Base-by-base conservation (phyloP, 352 stramenopile genomes). In the Phytopythium litorale region DNA sequence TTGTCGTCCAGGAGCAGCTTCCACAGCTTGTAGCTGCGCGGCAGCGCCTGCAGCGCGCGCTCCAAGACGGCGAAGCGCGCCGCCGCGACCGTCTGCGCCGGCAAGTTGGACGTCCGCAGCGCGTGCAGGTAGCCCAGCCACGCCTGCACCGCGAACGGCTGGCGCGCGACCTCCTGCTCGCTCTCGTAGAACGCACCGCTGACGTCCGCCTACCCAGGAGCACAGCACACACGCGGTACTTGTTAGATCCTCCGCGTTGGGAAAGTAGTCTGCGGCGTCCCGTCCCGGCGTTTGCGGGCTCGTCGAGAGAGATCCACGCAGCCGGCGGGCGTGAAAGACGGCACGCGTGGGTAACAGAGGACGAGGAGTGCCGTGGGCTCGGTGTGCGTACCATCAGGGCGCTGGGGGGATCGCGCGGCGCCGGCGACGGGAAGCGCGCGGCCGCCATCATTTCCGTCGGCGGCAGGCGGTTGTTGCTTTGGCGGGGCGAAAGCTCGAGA, bases 1-100 rank as follows among this genome's bases (percentile, higher is more conserved):
- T 76, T 68, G 42, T 96, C 78, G 65, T 91, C 79, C 68, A 94
- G 73, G 62, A 92, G 97, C 61, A 73, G 58, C 57, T 97, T 94
- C 95, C 96, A 98, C 21, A 99, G 85, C 73, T 99, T 99, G 79
- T 98, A 99, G 72, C 87, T 97, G 56, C 88, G 78, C 21, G 94
- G 94, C 1, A 98, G 76, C 43, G 70, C 67, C 18, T 81, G 71
- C 3, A 99, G 55, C 5, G 88, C 90, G 25, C 94, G 79, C 61
- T 98, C 91, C 62, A 96, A 98, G 30, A 98, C 64, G 15, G 70
- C 43, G 35, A 76, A 79, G 4, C 87, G 77, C 25, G 55, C 58
- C 16, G 67, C 23, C 18, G 43, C 43, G 43, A 52, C 32, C 8
- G 69, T 57, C 2, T 67, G 66, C 0, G 66, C 61, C 32, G 52